Evolutionary conservation across 176 grass and related monocot species (phyloP), one percentile per base, ranked within the genome.

Genomic region (Cenchrus purpureus): DNA sequence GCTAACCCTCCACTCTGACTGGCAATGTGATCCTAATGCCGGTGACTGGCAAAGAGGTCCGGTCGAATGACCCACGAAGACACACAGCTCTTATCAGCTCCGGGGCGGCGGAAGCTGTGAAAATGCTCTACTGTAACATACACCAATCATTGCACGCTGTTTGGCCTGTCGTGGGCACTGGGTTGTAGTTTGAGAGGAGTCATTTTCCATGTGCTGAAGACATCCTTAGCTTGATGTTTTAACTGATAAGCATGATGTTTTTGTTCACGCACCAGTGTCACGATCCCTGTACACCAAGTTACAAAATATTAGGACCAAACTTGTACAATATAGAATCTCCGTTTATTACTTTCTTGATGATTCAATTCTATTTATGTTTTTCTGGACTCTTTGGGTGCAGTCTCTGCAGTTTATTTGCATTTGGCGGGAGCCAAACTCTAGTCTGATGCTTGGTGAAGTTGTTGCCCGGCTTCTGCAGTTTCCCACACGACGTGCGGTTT

Each of bases 121-220:
- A 57, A 67, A 10, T 11, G 29, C 8, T 54, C 60, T 63, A 71
- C 32, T 78, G 65, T 71, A 13, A 13, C 29, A 5, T 19, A 10
- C 4, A 17, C 74, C 61, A 60, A 74, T 74, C 40, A 5, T 60
- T 12, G 19, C 28, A 55, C 1, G 4, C 7, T 81, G 43, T 81
- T 11, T 69, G 71, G 29, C 20, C 14, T 59, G 4, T 15, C 42
- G 37, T 71, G 11, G 16, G 79, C 31, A 57, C 58, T 52, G 79
- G 52, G 70, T 11, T 85, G 51, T 89, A 44, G 44, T 31, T 68
- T 81, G n/a, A 42, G n/a, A 42, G 4, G 53, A 74, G 49, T 56
- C n/a, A 9, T 11, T 66, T 7, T 68, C 45, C 4, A 46, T 46
- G 45, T 46, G 45, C 69, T 84, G 48, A n/a, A 43, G 42, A n/a